Evolutionary conservation across 495 filamentous ascomycete genomes (phyloP), one percentile per base, ranked within the genome.

Genomic region (Xanthoparmelia taractica): DNA sequence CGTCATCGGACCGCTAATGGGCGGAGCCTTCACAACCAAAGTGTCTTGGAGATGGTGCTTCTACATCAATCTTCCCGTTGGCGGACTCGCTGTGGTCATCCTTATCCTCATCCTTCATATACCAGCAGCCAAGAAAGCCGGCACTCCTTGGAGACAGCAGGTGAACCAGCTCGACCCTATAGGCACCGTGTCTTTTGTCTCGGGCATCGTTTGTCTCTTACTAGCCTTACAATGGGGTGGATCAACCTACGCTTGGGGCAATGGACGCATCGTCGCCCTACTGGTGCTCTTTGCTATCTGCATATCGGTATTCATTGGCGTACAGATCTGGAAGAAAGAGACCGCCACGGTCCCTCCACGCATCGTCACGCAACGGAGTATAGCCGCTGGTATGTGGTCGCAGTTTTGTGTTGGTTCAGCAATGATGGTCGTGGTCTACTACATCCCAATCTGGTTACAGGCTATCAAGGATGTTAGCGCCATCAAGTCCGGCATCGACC

Each of bases 371-470:
- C 79, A 79, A 58, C 77, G 84, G 8, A 82, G 82, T 62, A 73
- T 86, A 20, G 65, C 77, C 10, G 77, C 71, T 54, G 80, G 78
- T 1, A 77, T 82, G 61, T 57, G 78, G 15, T 72, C 58, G 41
- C 66, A 64, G 10, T 63, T 69, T n/a, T 69, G 64, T 40, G 15
- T 70, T 47, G 70, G 70, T 20, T 71, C 67, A 2, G 63, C 61
- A 0, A 68, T 74, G 43, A 72, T 80, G 62, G 69, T 75, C 18
- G 65, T 75, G 48, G 65, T 86, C 23, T 89, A 86, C 69, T 87
- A 82, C 64, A 70, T 90, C 4, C 87, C 87, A 0, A 77, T 91
- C 41, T 92, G 86, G 87, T 91, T 92, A 74, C 90, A 94, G 74
- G 84, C 84, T 17, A 85, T 78, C 41, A 73, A 71, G 25, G 64